Percentiles rank a stretch among this genome's conserved stretches.
phyloP scores from a whole-genome alignment of 495 filamentous ascomycete species.

The Aspergillus sparsus region DNA sequence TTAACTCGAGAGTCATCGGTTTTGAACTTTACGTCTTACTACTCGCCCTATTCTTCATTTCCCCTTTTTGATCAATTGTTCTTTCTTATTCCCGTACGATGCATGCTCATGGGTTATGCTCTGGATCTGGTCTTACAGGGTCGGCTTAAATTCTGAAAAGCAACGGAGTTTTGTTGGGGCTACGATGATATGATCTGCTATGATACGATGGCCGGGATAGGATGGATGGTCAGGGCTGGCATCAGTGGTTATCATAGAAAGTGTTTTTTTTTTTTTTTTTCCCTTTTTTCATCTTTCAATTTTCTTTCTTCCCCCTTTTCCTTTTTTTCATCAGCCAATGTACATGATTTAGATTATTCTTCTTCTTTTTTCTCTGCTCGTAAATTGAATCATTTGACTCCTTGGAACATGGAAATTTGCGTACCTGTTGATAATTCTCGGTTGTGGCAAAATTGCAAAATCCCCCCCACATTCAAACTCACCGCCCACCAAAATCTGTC shows the following conservation, averaged over 20 bases:
- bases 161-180: conserved; percentile 35
- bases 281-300: too few relatives aligned
- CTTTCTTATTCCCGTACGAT: conserved; percentile 25
- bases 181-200: conserved; percentile 30
- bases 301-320: background rate
- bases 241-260: conserved; percentile 31
- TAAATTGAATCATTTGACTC: background rate
- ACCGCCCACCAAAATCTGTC: conserved; percentile 45
- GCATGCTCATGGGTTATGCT: conserved; percentile 23
- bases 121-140: conserved; percentile 26
- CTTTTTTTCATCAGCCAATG: conserved; percentile 27
- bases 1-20: conserved; percentile 11
- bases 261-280: background rate
- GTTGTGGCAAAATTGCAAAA: conserved; percentile 19
- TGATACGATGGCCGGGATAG: conserved; percentile 24
- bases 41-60: conserved; percentile 17
- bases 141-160: conserved; percentile 30
- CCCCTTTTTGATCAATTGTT: conserved; percentile 32
- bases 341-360: conserved; percentile 20
- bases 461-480: conserved; percentile 30
- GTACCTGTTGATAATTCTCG: conserved; percentile 9
- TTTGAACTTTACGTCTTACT: conserved; percentile 2
- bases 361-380: background rate
- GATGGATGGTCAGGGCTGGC: conserved; percentile 27
- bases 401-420: background rate